Evolutionary conservation across 441 rosid genomes (phyloP), one percentile per base, ranked within the genome.

Genomic region (Arabidopsis hybrid): DNA sequence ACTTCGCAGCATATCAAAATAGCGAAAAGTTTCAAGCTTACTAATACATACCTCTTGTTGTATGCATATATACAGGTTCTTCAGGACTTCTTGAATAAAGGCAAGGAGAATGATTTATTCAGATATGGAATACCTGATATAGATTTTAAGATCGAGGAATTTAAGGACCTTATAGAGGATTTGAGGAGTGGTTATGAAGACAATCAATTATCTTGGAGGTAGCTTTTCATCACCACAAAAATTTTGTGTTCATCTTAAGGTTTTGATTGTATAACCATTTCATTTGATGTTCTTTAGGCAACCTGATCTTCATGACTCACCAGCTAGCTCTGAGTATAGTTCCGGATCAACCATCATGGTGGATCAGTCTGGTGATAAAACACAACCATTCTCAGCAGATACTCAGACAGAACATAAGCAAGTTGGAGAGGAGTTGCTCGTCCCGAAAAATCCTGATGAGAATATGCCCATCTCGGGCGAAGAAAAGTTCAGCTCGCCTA

Each of bases 281-380:
- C 9, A 16, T 65, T 66, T 59, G 64, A 60, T 71, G 65, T 67
- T 5, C 60, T 79, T 67, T 64, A 92, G 99, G 91, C 96, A 89
- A 80, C 96, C 93, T 59, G 92, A 78, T 83, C 85, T 91, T n/a
- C 86, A 89, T 55, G 94, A 81, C 89, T 93, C 99, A 70, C 92
- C 98, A 56, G 89, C 88, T 73, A 92, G 96, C 82, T 93, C 99
- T 40, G 92, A 89, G 31, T 89, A 86, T 65, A 95, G 98, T 70
- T 87, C 97, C 75, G 98, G 96, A 50, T 95, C 99, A 71, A 86
- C 87, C 67, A 56, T 77, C 38, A 66, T 86, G 79, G 68, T 82
- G 47, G 75, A 74, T 69, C 68, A 71, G 36, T 81, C 81, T 50
- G 78, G 83, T 75, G 92, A 85, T 49, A 82, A 72, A 79, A 76